Evolutionary conservation across 2,329 filamentous ascomycete species (phyloP).

Genomic region (Penicillium polonicum): DNA sequence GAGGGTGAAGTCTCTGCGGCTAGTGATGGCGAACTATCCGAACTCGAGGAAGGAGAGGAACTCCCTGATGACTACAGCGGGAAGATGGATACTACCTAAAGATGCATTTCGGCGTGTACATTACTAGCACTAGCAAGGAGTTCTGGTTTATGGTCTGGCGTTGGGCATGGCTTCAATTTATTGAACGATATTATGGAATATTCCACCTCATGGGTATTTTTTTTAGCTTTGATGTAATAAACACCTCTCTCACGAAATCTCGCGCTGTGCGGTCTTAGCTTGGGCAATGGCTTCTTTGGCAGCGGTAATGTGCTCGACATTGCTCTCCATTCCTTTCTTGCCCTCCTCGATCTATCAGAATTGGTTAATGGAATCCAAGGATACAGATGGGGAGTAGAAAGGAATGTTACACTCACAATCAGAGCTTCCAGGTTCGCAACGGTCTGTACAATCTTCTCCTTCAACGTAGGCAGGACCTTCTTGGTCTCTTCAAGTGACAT

Average conservation of each 20-base stretch:
- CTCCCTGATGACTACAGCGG: constrained; percentile 51
- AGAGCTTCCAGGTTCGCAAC: constrained; percentile 72
- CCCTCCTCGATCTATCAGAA: constrained; percentile 39
- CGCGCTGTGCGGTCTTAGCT: constrained; percentile 40
- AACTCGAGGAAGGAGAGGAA: constrained; percentile 52
- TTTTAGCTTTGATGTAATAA: neutral
- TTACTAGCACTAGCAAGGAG: constrained; percentile 31
- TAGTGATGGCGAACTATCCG: constrained; percentile 36
- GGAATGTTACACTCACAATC: constrained; percentile 58
- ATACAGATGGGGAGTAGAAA: neutral
- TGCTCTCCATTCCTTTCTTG: constrained; percentile 40
- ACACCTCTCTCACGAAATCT: constrained; percentile 33
- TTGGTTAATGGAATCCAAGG: constrained; percentile 2
- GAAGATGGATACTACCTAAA: constrained; percentile 63
- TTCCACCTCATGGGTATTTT: constrained; percentile 12
- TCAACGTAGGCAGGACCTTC: constrained; percentile 72
- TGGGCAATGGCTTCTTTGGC: constrained; percentile 44
- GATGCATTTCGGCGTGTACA: constrained; percentile 19
- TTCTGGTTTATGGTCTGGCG: constrained; percentile 24
- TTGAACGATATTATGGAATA: constrained; percentile 16
- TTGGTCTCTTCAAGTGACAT: constrained; percentile 84
- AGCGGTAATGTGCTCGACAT: constrained; percentile 43
- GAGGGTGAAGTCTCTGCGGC: constrained; percentile 43
- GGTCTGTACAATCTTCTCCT: constrained; percentile 68
- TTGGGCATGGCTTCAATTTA: constrained; percentile 23